Conservation (phyloP, 768 basidiomycete genomes). For the Hericium erinaceus region DNA sequence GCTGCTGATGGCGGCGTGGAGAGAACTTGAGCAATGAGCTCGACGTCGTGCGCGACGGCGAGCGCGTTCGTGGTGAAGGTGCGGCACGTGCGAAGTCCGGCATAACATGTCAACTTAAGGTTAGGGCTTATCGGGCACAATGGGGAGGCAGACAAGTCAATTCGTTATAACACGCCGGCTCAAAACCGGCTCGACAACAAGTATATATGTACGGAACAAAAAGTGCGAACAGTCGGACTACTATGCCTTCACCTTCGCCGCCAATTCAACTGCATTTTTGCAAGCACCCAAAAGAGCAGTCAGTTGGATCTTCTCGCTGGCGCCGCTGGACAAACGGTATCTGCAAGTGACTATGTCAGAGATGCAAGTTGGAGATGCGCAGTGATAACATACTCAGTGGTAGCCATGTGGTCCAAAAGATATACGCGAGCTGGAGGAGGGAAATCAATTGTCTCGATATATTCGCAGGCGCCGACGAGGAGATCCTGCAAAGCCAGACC, state of each 20-base stretch:
- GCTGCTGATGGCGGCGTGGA: too few species aligned
- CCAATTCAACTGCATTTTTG: constrained; percentile 83
- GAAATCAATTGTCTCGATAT: constrained; percentile 77
- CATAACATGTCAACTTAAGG: neutral
- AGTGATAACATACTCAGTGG: constrained; percentile 67
- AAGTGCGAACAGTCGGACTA: neutral
- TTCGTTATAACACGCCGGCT: neutral
- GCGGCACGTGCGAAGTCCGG: neutral
- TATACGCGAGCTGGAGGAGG: constrained; percentile 84
- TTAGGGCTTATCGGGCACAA: neutral
- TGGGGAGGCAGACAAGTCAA: too few species aligned
- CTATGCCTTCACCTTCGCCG: constrained; percentile 30
- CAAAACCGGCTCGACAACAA: neutral
- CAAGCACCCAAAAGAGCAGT: constrained; percentile 87
- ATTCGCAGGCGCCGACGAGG: constrained; percentile 86
- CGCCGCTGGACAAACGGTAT: constrained; percentile 86
- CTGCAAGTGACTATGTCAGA: constrained; percentile 29
- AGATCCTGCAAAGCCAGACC: constrained; percentile 94
- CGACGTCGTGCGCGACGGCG: neutral
- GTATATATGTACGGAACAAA: neutral
- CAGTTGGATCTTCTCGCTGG: constrained; percentile 89
- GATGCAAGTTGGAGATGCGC: neutral
- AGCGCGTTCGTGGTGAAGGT: neutral
- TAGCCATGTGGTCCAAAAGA: constrained; percentile 86
- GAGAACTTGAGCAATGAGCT: neutral